phyloP scores from a whole-genome alignment of 2,329 filamentous ascomycete genomes.

The Ascomycota sp. region DNA sequence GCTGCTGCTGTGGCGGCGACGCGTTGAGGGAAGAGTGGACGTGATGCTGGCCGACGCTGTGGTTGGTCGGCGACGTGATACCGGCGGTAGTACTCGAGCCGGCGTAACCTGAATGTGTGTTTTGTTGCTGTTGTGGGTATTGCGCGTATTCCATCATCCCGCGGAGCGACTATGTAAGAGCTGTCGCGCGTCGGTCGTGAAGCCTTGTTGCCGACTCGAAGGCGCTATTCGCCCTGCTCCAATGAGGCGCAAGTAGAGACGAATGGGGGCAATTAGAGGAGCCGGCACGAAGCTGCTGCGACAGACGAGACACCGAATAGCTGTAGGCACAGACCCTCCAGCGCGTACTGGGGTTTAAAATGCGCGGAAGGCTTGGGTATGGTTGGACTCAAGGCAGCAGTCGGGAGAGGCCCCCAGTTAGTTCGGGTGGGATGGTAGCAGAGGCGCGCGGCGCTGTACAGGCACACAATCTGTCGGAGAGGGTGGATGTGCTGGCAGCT shows the following conservation, averaged over 20 bases:
- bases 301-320: slow-evolving; percentile 6
- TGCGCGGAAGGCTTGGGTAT: slow-evolving; percentile 13
- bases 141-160: slow-evolving; percentile 57
- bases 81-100: slow-evolving; percentile 31
- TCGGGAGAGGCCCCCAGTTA: slow-evolving; percentile 12
- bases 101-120: slow-evolving; percentile 44
- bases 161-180: slow-evolving; percentile 7
- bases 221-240: slow-evolving; percentile 6
- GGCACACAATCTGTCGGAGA: slow-evolving; percentile 34
- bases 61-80: slow-evolving; percentile 56
- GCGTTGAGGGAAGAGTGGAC: slow-evolving; percentile 59
- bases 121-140: slow-evolving; percentile 50
- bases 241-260: slow-evolving; percentile 2
- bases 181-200: slow-evolving; percentile 7
- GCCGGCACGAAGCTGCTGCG: slow-evolving; percentile 2
- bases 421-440: slow-evolving; percentile 20
- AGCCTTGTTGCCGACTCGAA: slow-evolving; percentile 5
- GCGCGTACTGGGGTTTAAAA: slow-evolving; percentile 12
- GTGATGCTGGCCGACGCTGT: slow-evolving; percentile 44
- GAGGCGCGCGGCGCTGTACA: slow-evolving; percentile 21
- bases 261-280: slow-evolving; percentile 4
- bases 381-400: slow-evolving; percentile 23
- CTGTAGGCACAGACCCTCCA: slow-evolving; percentile 6
- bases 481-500: slow-evolving; percentile 41
- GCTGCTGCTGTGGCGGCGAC: slow-evolving; percentile 35